These are phyloP conservation scores for Colletotrichum tamarilloi DNA, from an alignment of 2,329 filamentous ascomycete species.

Conservation along the genomic window DNA sequence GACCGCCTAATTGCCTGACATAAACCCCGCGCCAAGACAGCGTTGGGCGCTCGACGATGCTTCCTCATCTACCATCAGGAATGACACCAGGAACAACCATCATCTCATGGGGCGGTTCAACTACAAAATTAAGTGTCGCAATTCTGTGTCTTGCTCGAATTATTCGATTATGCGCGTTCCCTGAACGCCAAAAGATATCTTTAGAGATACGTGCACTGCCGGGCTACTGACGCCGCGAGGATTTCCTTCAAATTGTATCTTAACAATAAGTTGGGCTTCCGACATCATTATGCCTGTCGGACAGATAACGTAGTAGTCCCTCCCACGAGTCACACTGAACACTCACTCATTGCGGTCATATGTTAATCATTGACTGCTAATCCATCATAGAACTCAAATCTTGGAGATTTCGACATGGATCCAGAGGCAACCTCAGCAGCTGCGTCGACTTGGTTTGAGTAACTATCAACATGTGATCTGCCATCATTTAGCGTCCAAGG, in stretches of 20 bases:
- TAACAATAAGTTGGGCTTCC: constrained; percentile 46
- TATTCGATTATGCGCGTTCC: constrained; percentile 20
- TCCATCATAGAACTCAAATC: no score
- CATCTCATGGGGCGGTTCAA: constrained; percentile 60
- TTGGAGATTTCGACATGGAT: no score
- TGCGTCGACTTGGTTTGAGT: no score
- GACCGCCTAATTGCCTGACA: constrained; percentile 33
- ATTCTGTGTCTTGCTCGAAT: constrained; percentile 5
- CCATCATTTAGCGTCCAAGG: no score
- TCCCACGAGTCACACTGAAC: no score
- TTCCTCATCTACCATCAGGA: constrained; percentile 36
- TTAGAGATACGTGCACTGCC: constrained; percentile 1
- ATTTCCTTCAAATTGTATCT: constrained; percentile 43
- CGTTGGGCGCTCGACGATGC: neutral
- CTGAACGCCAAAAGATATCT: neutral
- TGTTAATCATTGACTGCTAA: no score
- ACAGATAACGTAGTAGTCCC: no score
- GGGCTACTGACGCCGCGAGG: constrained; percentile 36
- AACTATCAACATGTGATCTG: no score
- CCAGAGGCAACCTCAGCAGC: no score
- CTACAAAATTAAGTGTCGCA: constrained; percentile 52
- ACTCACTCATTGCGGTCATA: no score
- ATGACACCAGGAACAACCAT: constrained; percentile 61
- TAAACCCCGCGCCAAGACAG: constrained; percentile 2
- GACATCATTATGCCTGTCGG: constrained; percentile 40